Base-by-base conservation (phyloP, 73 alveolate genomes). In the Symbiodinium pilosum region DNA sequence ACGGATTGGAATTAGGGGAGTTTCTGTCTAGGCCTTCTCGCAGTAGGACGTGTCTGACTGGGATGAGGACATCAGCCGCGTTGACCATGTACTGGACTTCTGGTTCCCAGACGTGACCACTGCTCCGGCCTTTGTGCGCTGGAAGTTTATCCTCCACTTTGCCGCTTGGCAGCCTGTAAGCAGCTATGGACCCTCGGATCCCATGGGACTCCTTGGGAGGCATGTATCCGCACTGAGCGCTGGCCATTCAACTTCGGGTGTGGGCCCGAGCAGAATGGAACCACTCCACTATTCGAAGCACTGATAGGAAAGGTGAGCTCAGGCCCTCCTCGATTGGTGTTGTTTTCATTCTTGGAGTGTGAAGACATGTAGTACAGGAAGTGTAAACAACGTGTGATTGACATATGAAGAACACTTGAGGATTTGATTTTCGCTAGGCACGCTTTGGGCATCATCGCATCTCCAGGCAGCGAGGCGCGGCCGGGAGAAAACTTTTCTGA, bases 201-300 rank as follows among this genome's bases (percentile, higher is more conserved):
- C n/a, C n/a, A n/a, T n/a, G n/a, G n/a, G n/a, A n/a, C 14, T 4
- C n/a, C n/a, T n/a, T n/a, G n/a, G n/a, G n/a, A n/a, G n/a, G n/a
- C n/a, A n/a, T 88, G 95, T 71, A 88, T 88, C 71, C 95, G 95
- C 20, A 88, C 95, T 30, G 95, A 32, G 44, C 86, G 95, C 1
- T 88, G 95, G 95, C 95, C 95, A 86, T 88, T 59, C 47, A 88
- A 88, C 75, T 88, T 88, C 86, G 95, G 95, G n/a, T 75, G 38
- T 2, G n/a, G n/a, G n/a, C n/a, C n/a, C n/a, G n/a, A n/a, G 24
- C 73, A 14, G 73, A 18, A 54, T 14, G 24, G 73, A 14, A 18
- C 24, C 73, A 54, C 14, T 18, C 73, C 14, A 14, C 73, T 14
- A 54, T 14, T 9, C 36, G 32, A 39, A 30, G 11, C 73, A 42